phyloP scores from a whole-genome alignment of 2,329 filamentous ascomycete genomes.

The Exophiala phaeomuriformis region DNA sequence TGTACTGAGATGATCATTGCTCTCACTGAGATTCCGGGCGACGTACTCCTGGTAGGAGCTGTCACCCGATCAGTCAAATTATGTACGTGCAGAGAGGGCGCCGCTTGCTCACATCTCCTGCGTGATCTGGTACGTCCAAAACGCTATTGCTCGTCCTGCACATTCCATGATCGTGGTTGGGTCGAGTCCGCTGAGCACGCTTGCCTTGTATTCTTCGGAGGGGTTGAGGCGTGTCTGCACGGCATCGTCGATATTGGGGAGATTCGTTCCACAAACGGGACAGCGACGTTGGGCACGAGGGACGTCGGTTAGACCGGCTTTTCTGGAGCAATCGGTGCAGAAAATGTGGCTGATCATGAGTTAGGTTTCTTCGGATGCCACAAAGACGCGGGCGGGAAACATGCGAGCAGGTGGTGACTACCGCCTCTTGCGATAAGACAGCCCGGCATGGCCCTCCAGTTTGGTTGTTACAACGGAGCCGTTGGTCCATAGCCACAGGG shows the following conservation, averaged over 20 bases:
- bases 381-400: slow-evolving; percentile 22
- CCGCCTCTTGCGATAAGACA: slow-evolving; percentile 60
- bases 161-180: slow-evolving; percentile 82
- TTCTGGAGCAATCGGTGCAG: slow-evolving; percentile 65
- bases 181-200: slow-evolving; percentile 71
- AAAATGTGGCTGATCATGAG: slow-evolving; percentile 64
- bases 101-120: slow-evolving; percentile 61
- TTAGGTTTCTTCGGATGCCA: slow-evolving; percentile 12
- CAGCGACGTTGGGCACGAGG: slow-evolving; percentile 53
- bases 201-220: slow-evolving; percentile 83
- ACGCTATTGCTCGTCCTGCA: slow-evolving; percentile 67
- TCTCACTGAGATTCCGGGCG: slow-evolving; percentile 63
- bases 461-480: slow-evolving; percentile 70
- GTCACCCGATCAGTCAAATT: slow-evolving; percentile 6
- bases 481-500: slow-evolving; percentile 74
- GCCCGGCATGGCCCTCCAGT: slow-evolving; percentile 54
- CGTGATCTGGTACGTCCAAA: slow-evolving; percentile 79
- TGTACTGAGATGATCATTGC: slow-evolving; percentile 56
- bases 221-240: slow-evolving; percentile 65
- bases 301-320: slow-evolving; percentile 53
- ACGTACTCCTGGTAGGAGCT: slow-evolving; percentile 72
- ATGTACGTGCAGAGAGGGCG: background rate
- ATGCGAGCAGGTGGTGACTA: slow-evolving; percentile 86
- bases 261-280: slow-evolving; percentile 64
- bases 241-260: slow-evolving; percentile 68